Base-by-base conservation (phyloP, 1,139 yeast genomes). In the Hansenula lynferdii region DNA sequence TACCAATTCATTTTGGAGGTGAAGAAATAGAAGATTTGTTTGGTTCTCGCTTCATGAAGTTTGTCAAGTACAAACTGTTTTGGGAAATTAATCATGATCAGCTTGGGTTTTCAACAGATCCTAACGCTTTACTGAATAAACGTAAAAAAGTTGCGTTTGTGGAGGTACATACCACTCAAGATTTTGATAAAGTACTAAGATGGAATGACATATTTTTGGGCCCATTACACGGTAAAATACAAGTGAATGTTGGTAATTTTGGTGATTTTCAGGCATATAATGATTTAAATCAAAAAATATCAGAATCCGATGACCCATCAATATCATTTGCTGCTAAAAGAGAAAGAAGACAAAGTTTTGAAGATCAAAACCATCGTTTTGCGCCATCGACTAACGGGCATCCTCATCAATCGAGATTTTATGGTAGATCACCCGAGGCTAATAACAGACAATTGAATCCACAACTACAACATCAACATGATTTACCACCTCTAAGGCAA, bases 111-210 rank as follows among this genome's bases (percentile, higher is more conserved):
- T 52, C 55, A 1, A 31, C 44, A 3, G 45, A 55, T 24, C 59
- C 63, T 35, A 52, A 56, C 14, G 58, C 54, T 22, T 47, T 59
- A 23, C 52, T 63, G 34, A 60, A 59, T 35, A 53, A 54, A 29
- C 56, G 51, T 28, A 67, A 65, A 41, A 77, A 75, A 51, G 76
- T 76, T n/a, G 78, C 83, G 6, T 79, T 79, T 60, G 82, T 78
- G 6, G 85, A 80, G 54, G 60, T 79, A 43, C 58, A 60, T 20
- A 60, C 71, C 9, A 59, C 61, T 27, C 64, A 65, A 22, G 84
- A 77, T 45, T 58, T 73, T 53, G 61, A 65, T 30, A 75, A 64
- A 44, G 62, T 62, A 24, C 39, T 61, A 36, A 48, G 45, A 34
- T 49, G 57, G 57, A 33, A 25, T 26, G 52, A 48, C 33, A 27